These are phyloP conservation scores for Aspergillus melleus DNA, from an alignment of 2,329 filamentous ascomycete genomes.

Conservation along the genomic window DNA sequence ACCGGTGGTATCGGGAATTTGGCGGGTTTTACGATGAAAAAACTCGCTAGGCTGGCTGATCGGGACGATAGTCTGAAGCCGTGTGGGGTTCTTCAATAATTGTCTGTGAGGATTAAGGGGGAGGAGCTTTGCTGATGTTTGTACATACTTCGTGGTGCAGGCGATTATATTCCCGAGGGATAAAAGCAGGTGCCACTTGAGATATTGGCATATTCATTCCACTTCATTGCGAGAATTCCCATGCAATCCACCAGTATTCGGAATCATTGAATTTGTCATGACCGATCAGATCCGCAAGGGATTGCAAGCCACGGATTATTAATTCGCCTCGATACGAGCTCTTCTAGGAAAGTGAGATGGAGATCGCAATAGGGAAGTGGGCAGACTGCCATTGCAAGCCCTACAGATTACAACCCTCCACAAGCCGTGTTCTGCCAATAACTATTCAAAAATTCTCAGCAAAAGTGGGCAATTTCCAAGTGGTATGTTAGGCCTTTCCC, in stretches of 20 bases:
- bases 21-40: constrained; percentile 31
- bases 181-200: too few species aligned
- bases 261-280: background rate
- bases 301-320: background rate
- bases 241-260: background rate
- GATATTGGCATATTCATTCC: background rate
- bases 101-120: background rate
- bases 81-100: background rate
- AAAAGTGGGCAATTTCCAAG: background rate
- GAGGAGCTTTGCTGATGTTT: too few species aligned
- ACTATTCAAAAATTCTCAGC: background rate
- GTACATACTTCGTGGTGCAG: background rate
- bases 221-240: background rate
- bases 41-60: background rate
- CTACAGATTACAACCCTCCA: background rate
- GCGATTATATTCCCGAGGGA: too few species aligned
- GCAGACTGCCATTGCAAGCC: background rate
- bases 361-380: background rate
- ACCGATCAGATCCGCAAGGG: background rate
- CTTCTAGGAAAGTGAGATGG: background rate
- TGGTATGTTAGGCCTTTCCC: background rate
- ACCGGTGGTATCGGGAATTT: constrained; percentile 47
- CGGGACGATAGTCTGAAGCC: background rate
- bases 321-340: background rate
- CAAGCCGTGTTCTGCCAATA: background rate